Percentiles rank a stretch among this genome's conserved stretches.
These are phyloP conservation scores for Meyerozyma guilliermondii DNA, from an alignment of 1,139 yeast genomes.

Conservation along the genomic window DNA sequence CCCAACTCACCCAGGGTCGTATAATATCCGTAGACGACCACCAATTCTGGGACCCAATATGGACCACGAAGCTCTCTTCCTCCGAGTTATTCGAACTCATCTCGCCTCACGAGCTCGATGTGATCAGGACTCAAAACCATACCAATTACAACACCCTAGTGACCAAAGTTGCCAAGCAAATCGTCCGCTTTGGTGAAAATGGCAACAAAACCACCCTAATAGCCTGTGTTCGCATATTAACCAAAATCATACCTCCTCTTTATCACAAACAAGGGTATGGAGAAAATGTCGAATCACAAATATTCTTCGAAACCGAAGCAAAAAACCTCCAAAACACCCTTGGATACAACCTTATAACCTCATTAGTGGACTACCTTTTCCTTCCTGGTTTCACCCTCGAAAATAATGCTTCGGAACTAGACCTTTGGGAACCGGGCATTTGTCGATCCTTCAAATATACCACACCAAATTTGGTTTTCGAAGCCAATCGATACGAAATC, in stretches of 20 bases:
- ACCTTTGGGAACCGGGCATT: conserved; percentile 76
- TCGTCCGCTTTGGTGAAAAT: not conserved
- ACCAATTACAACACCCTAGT: not conserved
- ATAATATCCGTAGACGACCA: conserved; percentile 40
- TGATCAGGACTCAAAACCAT: conserved; percentile 1
- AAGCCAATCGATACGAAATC: conserved; percentile 64
- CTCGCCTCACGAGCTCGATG: conserved; percentile 26
- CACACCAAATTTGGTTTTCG: conserved; percentile 47
- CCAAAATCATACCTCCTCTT: conserved; percentile 62
- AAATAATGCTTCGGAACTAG: conserved; percentile 6
- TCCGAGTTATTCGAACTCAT: conserved; percentile 46
- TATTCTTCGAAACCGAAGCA: conserved; percentile 26
- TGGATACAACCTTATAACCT: conserved; percentile 46
- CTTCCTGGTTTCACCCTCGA: conserved; percentile 50
- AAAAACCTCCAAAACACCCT: conserved; percentile 10
- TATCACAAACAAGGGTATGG: conserved; percentile 46
- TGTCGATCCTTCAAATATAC: conserved; percentile 43
- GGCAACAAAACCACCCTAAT: conserved; percentile 19
- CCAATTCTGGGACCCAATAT: conserved; percentile 47
- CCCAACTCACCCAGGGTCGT: conserved; percentile 54
- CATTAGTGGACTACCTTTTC: conserved; percentile 52
- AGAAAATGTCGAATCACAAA: conserved; percentile 32
- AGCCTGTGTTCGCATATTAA: conserved; percentile 62
- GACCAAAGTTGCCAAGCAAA: not conserved
- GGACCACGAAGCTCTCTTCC: conserved; percentile 24